phyloP scores from a whole-genome alignment of 2,329 filamentous ascomycete species.

The Aspergillus viridinutans region DNA sequence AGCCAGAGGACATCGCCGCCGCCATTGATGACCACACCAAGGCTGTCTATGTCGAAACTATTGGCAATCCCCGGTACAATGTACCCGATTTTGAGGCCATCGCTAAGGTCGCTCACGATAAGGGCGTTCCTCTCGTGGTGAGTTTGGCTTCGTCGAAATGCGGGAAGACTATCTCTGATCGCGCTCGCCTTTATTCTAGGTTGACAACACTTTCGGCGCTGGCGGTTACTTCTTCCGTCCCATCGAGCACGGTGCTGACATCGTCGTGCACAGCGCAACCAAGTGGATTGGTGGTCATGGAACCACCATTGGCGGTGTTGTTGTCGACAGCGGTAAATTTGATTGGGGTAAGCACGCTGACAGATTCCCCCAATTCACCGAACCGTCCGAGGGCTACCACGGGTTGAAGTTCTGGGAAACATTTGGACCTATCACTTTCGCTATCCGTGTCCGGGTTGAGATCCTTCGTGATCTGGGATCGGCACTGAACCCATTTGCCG shows the following conservation, averaged over 20 bases:
- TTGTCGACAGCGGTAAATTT: conserved; percentile 87
- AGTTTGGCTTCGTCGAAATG: conserved; percentile 6
- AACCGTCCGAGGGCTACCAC: conserved; percentile 82
- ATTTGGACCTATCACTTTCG: conserved; percentile 79
- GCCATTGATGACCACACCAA: conserved; percentile 92
- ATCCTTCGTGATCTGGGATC: conserved; percentile 82
- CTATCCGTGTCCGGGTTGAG: conserved; percentile 82
- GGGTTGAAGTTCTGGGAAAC: conserved; percentile 93
- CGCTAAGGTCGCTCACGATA: conserved; percentile 69
- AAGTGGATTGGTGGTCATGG: conserved; percentile 98
- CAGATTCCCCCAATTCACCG: conserved; percentile 88
- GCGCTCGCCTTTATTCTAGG: conserved; percentile 40
- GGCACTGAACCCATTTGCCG: conserved; percentile 80
- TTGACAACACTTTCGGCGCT: conserved; percentile 94
- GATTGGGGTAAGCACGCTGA: conserved; percentile 82
- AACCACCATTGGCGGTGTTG: conserved; percentile 81
- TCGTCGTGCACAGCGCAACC: conserved; percentile 88
- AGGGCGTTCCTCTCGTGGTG: conserved; percentile 62
- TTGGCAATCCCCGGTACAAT: conserved; percentile 92
- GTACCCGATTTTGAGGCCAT: conserved; percentile 87
- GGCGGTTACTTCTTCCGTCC: conserved; percentile 84
- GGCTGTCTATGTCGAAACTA: conserved; percentile 85
- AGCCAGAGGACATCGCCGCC: conserved; percentile 70
- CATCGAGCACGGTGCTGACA: conserved; percentile 87
- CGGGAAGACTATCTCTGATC: background rate